Evolutionary conservation across 1,284 basidiomycete genomes (phyloP).

Genomic region (Sphaerobolus stellatus): DNA sequence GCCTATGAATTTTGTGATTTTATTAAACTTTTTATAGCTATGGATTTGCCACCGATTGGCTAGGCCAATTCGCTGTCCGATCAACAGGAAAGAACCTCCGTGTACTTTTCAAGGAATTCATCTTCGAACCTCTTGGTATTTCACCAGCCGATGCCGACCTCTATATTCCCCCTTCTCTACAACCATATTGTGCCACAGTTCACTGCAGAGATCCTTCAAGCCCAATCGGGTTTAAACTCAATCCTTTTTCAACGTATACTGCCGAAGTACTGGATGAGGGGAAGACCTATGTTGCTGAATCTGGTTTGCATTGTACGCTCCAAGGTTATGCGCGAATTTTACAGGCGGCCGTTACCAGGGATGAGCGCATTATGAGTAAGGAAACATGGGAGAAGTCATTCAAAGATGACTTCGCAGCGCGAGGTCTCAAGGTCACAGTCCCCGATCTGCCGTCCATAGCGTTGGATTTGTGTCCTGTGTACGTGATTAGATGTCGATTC

Average conservation of each 20-base stretch:
- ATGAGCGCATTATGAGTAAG: not conserved
- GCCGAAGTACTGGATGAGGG: not conserved
- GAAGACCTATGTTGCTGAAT: not conserved
- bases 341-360: not conserved
- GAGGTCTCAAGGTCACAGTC: not conserved
- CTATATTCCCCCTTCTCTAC: not conserved
- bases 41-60: constrained; percentile 3
- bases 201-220: not conserved
- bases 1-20: not conserved
- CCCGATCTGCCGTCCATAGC: not conserved
- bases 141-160: not conserved
- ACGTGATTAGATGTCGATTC: not conserved
- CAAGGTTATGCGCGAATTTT: not conserved
- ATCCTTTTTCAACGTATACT: not conserved
- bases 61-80: constrained; percentile 8
- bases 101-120: not conserved
- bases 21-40: not conserved
- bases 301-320: not conserved
- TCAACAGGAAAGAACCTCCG: constrained; percentile 4
- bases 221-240: not conserved
- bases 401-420: not conserved
- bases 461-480: not conserved
- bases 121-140: constrained; percentile 5
- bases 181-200: not conserved
- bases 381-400: not conserved